Base-by-base conservation (phyloP, 306 rosid species). In the Cucurbita pepo region DNA sequence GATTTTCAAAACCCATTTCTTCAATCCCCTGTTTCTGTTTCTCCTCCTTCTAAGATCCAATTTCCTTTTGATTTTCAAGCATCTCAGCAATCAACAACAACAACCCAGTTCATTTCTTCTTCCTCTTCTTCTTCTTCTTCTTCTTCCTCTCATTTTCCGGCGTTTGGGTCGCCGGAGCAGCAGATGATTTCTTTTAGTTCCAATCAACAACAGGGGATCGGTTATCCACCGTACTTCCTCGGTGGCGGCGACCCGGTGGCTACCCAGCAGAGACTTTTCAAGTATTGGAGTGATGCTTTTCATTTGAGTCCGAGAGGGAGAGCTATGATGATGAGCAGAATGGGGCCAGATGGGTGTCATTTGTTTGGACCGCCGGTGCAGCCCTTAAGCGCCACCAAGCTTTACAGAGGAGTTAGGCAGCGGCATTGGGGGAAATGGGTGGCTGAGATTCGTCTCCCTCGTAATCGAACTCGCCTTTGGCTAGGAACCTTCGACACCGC, bases 351-450 rank as follows among this genome's bases (percentile, higher is more conserved):
- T 61, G 72, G 47, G 6, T 13, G n/a, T 21, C 30, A 54, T 36
- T 52, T 36, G 59, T 36, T 82, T 36, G 74, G 90, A 77, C 86
- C 86, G 6, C 86, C 84, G 10, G n/a, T 41, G 37, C 95, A 83
- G 80, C 97, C 98, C 1, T 7, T 87, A 11, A 86, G 83, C 56
- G 81, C 98, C 0, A 88, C 90, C 0, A 94, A 89, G 77, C 97
- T 94, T 18, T 94, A 94, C 77, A 84, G 98, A 60, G 98, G 98
- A 69, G 98, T 94, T 73, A 81, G 98, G 66, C 98, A 94, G 74
- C 87, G 98, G 71, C 98, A 94, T 78, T 94, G 98, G 98, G 98
- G 98, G 0, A 94, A 94, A 84, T 94, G 98, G 98, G 98, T 94
- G 0, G 98, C 98, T 2, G 98, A 94, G 70, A 94, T 94, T 60